Evolutionary conservation across 106 monocot genomes (phyloP), one percentile per base, ranked within the genome.

Genomic region (Phalaenopsis equestris): DNA sequence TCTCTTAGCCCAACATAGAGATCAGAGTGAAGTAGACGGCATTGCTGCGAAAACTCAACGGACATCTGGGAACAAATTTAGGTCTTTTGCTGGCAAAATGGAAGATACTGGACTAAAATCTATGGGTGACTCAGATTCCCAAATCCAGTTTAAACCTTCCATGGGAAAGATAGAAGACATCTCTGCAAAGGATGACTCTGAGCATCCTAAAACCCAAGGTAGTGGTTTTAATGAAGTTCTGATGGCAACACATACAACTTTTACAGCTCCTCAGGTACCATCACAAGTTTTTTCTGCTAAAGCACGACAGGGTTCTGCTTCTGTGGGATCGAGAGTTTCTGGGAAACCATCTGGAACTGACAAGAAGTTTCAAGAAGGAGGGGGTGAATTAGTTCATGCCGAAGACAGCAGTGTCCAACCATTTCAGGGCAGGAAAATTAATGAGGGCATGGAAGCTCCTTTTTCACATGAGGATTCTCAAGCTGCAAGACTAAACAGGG

Each of bases 401-500:
- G 82, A 84, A 30, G 76, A 38, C 77, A 86, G 42, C 52, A 58
- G 1, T 41, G 37, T 17, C 19, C 74, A 78, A 70, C 78, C 47
- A 36, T 42, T 67, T 4, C 42, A 78, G 68, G 75, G 24, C 49
- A 84, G 68, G 68, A 87, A 85, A 79, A 68, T 67, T 47, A 87
- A 86, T 23, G 87, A 82, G 73, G 41, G 18, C 41, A 57, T 49
- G 55, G 80, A 83, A 46, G 41, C 77, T 70, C 24, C 82, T 80
- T 79, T 72, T 73, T 43, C 19, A 56, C 42, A 5, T 61, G 86
- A 88, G 15, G 77, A 84, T 80, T 56, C 42, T 79, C 84, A 83
- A 67, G 75, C 43, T 23, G 56, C 42, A 41, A 84, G 86, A 77
- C 82, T 86, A 83, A 81, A 87, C 9, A 93, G 86, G 82, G 91